Conservation (phyloP, 352 stramenopile species). For the Pythium diclinum region DNA sequence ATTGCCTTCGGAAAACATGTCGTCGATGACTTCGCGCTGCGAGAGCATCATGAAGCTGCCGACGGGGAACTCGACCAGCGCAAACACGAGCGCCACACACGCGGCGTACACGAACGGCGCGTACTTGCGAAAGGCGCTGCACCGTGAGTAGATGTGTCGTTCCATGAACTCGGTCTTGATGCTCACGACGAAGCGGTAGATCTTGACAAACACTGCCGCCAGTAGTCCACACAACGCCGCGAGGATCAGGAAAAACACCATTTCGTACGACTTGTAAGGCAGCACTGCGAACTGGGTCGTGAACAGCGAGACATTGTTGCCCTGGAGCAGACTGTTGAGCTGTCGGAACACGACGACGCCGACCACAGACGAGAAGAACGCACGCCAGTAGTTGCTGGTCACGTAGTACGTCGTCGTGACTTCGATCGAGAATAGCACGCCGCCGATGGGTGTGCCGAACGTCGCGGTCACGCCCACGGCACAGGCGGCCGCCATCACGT, state of each 20-base stretch:
- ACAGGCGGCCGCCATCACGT: conserved; percentile 64
- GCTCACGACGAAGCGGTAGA: conserved; percentile 49
- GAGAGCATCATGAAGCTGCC: conserved; percentile 81
- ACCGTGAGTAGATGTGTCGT: conserved; percentile 29
- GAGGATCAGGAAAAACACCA: conserved; percentile 75
- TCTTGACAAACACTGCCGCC: conserved; percentile 72
- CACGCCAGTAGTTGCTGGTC: conserved; percentile 89
- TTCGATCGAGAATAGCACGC: conserved; percentile 94
- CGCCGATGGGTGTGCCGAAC: conserved; percentile 89
- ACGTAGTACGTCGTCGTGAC: conserved; percentile 89
- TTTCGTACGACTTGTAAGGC: conserved; percentile 73
- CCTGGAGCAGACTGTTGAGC: conserved; percentile 59
- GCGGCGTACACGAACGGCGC: conserved; percentile 69
- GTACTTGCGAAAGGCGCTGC: conserved; percentile 24
- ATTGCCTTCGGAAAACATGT: conserved; percentile 80
- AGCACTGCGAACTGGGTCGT: conserved; percentile 72
- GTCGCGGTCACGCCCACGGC: conserved; percentile 77
- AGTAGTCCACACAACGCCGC: conserved; percentile 81
- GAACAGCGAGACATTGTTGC: conserved; percentile 70
- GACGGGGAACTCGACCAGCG: conserved; percentile 65
- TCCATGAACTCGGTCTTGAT: conserved; percentile 45
- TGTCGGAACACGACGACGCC: conserved; percentile 81
- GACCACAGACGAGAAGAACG: conserved; percentile 87
- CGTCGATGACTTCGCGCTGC: conserved; percentile 77
- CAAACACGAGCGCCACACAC: conserved; percentile 60